Conservation (phyloP, 1,284 basidiomycete genomes). For the Sanghuangporus baumii region DNA sequence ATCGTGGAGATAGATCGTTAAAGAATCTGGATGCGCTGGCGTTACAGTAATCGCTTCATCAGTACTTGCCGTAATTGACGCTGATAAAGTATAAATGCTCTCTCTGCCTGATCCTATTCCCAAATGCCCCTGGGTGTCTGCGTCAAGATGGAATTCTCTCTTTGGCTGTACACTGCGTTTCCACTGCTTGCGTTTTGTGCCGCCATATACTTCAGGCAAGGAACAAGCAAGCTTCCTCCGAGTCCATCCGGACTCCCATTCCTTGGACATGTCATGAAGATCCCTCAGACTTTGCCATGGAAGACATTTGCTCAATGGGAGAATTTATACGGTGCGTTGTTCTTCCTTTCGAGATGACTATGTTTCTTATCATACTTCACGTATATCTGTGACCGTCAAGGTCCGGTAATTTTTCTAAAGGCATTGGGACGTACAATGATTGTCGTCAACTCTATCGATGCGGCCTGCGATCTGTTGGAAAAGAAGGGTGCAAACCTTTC, state of each 20-base stretch:
- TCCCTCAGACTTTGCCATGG: slow-evolving; percentile 27
- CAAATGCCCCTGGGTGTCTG: no score
- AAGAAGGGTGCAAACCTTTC: slow-evolving; percentile 14
- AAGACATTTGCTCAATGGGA: slow-evolving; percentile 28
- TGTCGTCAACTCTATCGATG: slow-evolving; percentile 31
- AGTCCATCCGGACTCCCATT: slow-evolving; percentile 28
- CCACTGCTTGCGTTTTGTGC: not conserved
- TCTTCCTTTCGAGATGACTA: not conserved
- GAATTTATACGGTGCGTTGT: slow-evolving; percentile 25
- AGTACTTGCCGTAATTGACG: no score
- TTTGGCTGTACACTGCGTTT: not conserved
- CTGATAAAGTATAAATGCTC: no score
- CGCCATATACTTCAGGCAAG: not conserved
- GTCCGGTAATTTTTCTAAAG: not conserved
- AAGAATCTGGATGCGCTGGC: no score
- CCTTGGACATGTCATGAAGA: slow-evolving; percentile 28
- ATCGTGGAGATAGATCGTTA: no score
- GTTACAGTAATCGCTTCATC: no score
- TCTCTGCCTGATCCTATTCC: no score
- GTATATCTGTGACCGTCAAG: not conserved
- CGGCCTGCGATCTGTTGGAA: slow-evolving; percentile 34
- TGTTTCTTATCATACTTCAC: not conserved
- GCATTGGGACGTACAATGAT: slow-evolving; percentile 27
- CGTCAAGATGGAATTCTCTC: not conserved
- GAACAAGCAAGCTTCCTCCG: slow-evolving; percentile 21